Evolutionary conservation across 768 basidiomycete species (phyloP).

Genomic region (Rhodotorula graminis): DNA sequence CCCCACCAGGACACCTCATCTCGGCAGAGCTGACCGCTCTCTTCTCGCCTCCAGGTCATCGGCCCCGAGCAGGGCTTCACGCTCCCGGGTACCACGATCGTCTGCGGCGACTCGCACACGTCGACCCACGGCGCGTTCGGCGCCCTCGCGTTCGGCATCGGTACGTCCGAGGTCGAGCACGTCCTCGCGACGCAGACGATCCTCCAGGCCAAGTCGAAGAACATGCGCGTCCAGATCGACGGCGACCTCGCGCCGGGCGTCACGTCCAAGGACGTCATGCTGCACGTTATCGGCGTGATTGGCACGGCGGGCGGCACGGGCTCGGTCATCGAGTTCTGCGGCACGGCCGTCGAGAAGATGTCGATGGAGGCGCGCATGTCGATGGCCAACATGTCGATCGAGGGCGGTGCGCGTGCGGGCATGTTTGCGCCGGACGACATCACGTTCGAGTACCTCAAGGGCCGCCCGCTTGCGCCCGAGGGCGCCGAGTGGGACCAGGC

Average conservation of each 20-base stretch:
- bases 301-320: constrained; percentile 92
- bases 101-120: constrained; percentile 90
- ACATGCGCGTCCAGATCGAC: constrained; percentile 86
- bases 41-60: constrained; percentile 77
- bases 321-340: constrained; percentile 84
- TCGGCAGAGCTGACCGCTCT: not conserved
- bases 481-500: constrained; percentile 76
- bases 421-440: constrained; percentile 87
- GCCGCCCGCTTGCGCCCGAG: constrained; percentile 74
- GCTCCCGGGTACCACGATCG: constrained; percentile 54
- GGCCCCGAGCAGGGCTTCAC: constrained; percentile 94
- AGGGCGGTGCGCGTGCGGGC: constrained; percentile 81
- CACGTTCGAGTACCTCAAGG: constrained; percentile 76
- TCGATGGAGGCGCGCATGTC: constrained; percentile 73
- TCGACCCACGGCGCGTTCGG: constrained; percentile 92
- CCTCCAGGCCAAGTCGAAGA: constrained; percentile 79
- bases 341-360: constrained; percentile 49
- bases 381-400: constrained; percentile 88
- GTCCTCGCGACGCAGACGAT: constrained; percentile 88
- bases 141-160: constrained; percentile 86
- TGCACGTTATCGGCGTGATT: constrained; percentile 83
- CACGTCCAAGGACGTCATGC: constrained; percentile 81
- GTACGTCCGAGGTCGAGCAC: constrained; percentile 90
- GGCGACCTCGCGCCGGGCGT: constrained; percentile 75
- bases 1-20: not conserved